These are phyloP conservation scores for Geranium incanum DNA, from an alignment of 441 rosid genomes.

Conservation along the genomic window DNA sequence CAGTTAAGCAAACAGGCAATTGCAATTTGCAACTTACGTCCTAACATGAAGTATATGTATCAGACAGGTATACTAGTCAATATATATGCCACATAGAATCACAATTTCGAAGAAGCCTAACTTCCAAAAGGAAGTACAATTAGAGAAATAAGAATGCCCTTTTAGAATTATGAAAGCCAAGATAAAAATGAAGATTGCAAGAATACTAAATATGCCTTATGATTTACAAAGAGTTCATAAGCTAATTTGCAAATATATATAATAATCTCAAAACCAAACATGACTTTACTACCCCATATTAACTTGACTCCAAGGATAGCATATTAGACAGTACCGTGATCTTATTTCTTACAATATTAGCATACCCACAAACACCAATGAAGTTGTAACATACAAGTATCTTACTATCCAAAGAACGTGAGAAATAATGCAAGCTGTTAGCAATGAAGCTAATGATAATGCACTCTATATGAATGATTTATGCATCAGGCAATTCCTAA, in stretches of 20 bases:
- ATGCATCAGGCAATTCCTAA: background rate
- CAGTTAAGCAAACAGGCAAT: slow-evolving; percentile 9
- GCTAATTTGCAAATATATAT: background rate
- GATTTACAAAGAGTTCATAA: background rate
- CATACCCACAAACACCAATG: background rate
- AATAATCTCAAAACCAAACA: background rate
- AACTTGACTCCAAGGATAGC: background rate
- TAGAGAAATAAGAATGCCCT: background rate
- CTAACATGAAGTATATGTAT: background rate
- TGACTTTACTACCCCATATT: background rate
- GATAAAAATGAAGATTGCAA: background rate
- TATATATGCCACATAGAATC: background rate
- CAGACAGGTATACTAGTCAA: background rate
- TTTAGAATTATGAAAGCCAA: background rate
- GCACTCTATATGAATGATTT: background rate
- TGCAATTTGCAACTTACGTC: background rate
- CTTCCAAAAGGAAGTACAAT: background rate
- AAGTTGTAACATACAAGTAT: background rate
- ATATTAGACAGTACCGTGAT: background rate
- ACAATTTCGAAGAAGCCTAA: background rate
- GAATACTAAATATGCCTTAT: background rate
- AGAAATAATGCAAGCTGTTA: background rate
- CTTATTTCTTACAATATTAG: background rate
- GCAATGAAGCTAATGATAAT: background rate
- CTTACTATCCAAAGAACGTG: background rate